Conservation (phyloP, 805 yeast species). For the Sugiyamaella boreocaroliniensis region DNA sequence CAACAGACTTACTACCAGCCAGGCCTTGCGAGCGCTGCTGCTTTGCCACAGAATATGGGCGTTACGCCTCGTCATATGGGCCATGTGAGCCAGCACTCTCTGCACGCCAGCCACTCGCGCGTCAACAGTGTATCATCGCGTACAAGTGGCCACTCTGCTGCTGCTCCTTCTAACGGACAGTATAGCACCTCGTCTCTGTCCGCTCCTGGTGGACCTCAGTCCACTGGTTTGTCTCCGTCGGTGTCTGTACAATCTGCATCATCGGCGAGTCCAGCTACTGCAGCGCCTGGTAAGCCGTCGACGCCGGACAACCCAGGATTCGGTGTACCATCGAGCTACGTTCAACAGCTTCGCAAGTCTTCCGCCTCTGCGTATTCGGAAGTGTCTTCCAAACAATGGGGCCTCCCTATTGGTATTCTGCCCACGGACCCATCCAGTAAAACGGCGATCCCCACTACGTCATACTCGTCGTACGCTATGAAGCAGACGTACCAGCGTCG, state of each 20-base stretch:
- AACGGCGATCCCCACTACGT: constrained; percentile 1
- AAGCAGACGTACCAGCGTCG: constrained; percentile 23
- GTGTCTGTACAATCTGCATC: background rate
- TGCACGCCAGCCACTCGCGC: background rate
- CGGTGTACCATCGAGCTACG: constrained; percentile 30
- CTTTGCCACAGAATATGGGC: background rate
- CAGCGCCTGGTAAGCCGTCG: constrained; percentile 10
- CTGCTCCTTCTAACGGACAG: background rate
- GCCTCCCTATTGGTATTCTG: constrained; percentile 26
- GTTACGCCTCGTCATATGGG: background rate
- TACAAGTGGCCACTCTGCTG: background rate
- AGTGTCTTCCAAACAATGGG: constrained; percentile 24
- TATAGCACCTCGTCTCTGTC: background rate
- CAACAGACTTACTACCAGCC: background rate
- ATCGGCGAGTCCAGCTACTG: constrained; percentile 7
- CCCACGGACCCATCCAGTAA: constrained; percentile 10
- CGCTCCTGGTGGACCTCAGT: constrained; percentile 3
- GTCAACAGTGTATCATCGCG: constrained; percentile 12
- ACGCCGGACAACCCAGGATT: constrained; percentile 21
- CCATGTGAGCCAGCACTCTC: background rate
- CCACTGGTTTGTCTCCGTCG: background rate
- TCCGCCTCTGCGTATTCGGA: constrained; percentile 28
- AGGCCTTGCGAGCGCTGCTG: background rate
- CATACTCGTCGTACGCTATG: constrained; percentile 9
- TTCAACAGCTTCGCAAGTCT: constrained; percentile 23